Percentiles rank a stretch among this genome's conserved stretches.
These are phyloP conservation scores for Aspergillus novoparasiticus DNA, from an alignment of 2,329 filamentous ascomycete genomes.

Conservation along the genomic window DNA sequence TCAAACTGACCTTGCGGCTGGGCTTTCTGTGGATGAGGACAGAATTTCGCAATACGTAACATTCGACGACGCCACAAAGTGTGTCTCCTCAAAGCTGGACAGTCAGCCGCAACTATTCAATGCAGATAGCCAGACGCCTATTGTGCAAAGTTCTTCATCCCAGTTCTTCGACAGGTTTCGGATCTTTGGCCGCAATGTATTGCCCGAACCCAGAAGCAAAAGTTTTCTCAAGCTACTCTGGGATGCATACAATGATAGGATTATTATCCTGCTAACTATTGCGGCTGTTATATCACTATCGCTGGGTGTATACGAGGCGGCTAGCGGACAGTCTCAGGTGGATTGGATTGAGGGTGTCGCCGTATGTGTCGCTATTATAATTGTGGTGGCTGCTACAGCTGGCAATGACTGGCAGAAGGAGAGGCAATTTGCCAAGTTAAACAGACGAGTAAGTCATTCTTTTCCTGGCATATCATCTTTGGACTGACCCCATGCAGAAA, in stretches of 20 bases:
- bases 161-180: slow-evolving; percentile 65
- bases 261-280: slow-evolving; percentile 67
- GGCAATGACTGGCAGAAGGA: slow-evolving; percentile 79
- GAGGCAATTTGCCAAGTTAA: slow-evolving; percentile 73
- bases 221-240: slow-evolving; percentile 67
- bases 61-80: not conserved
- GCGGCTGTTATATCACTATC: slow-evolving; percentile 70
- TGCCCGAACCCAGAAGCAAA: slow-evolving; percentile 67
- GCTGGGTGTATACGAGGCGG: slow-evolving; percentile 69
- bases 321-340: slow-evolving; percentile 56
- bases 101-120: not conserved
- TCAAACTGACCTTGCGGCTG: slow-evolving; percentile 62
- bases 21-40: slow-evolving; percentile 69
- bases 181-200: slow-evolving; percentile 66
- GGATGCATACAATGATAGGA: slow-evolving; percentile 78
- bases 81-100: not conserved
- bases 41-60: slow-evolving; percentile 16
- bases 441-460: slow-evolving; percentile 67
- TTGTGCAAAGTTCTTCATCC: slow-evolving; percentile 25
- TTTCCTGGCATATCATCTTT: slow-evolving; percentile 32
- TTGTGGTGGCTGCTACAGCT: slow-evolving; percentile 72
- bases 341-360: slow-evolving; percentile 80
- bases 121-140: not conserved
- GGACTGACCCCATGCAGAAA: slow-evolving; percentile 43
- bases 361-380: slow-evolving; percentile 73